Evolutionary conservation across 345 rosid species (phyloP), one percentile per base, ranked within the genome.

Genomic region (Boechera retrofracta): DNA sequence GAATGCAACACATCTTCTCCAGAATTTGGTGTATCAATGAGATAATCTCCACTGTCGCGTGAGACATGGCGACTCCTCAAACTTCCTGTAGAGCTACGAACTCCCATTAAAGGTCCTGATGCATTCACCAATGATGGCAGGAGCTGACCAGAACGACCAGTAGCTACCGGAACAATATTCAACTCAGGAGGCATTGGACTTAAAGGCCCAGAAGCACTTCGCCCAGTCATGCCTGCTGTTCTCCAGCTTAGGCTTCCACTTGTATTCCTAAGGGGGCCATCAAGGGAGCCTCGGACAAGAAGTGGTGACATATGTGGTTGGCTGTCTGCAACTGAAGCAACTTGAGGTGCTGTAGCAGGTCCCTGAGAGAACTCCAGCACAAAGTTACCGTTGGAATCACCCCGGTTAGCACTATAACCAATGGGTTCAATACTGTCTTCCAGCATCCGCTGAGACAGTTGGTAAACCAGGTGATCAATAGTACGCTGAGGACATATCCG

Each of bases 271-370:
- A 92, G 89, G 9, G 97, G 98, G 61, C 91, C 98, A 70, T 95
- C 99, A 63, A 93, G 96, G 71, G 99, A 92, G 78, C 98, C 96
- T 44, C 98, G 85, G 71, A 95, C 96, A 54, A 93, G 96, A 64
- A 95, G 84, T 3, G 97, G 97, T n/a, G 99, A 95, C 97, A 93
- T 91, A 71, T 93, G 96, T 51, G 94, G 96, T 85, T 91, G 98
- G 80, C 79, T 83, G 77, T 93, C 99, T 56, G 81, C 86, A 79
- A 87, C 87, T 48, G 94, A 83, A 41, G 86, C 83, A 78, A 86
- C 82, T 78, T 88, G 97, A 51, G 82, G 74, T 69, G 96, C 86
- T 5, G 72, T 88, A 8, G 89, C 88, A 68, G 97, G 98, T 59
- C 96, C 96, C 86, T 95, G 98, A 57, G 99, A 95, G 87, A 93